Conservation (phyloP, 1,284 basidiomycete genomes). For the Waitea zeae region DNA sequence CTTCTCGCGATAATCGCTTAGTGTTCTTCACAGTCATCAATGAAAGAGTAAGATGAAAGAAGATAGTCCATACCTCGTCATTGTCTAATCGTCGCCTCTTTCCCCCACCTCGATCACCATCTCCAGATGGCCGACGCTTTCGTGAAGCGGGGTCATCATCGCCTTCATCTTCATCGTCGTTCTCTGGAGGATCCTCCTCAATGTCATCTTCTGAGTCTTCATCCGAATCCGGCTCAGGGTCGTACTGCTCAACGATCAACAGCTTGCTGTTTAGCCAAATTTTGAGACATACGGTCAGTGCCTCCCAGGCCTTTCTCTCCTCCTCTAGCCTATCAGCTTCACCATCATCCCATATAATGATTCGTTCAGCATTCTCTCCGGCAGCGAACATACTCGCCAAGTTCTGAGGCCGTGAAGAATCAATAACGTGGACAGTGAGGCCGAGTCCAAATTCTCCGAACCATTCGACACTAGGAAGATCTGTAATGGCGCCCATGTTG, state of each 20-base stretch:
- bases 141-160: constrained; percentile 23
- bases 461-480: constrained; percentile 60
- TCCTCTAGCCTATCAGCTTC: constrained; percentile 46
- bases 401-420: constrained; percentile 86
- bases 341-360: constrained; percentile 86
- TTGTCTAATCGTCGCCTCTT: constrained; percentile 33
- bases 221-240: constrained; percentile 56
- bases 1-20: constrained; percentile 46
- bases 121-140: constrained; percentile 37
- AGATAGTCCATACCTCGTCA: constrained; percentile 19
- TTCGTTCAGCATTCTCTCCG: constrained; percentile 48
- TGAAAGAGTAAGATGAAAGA: neutral
- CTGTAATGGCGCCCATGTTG: constrained; percentile 84
- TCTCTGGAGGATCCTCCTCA: constrained; percentile 25
- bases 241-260: constrained; percentile 28
- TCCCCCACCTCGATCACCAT: constrained; percentile 19
- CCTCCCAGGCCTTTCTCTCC: constrained; percentile 62
- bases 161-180: constrained; percentile 26
- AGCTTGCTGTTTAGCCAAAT: neutral
- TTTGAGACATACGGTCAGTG: constrained; percentile 42
- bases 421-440: constrained; percentile 80
- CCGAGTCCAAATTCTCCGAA: constrained; percentile 49
- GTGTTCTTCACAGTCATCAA: too few relatives aligned
- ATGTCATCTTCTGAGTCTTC: constrained; percentile 31
- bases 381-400: constrained; percentile 76